phyloP scores from a whole-genome alignment of 1,139 yeast species.

The Pichia inconspicua region DNA sequence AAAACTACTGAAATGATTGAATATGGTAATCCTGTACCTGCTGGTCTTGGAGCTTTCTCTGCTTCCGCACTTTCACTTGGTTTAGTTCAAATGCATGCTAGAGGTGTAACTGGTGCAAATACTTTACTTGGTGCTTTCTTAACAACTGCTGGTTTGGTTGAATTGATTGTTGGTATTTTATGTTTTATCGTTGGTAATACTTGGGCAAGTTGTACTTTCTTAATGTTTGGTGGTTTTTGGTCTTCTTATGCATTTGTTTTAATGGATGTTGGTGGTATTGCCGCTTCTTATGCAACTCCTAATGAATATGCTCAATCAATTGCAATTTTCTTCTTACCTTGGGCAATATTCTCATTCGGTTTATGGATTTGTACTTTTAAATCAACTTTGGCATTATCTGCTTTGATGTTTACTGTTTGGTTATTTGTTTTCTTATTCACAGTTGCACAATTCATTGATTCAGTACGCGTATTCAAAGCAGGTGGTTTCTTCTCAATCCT shows the following conservation, averaged over 20 bases:
- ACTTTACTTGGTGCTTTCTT: constrained; percentile 35
- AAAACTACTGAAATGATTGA: constrained; percentile 22
- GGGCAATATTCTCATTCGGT: constrained; percentile 56
- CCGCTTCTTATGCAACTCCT: constrained; percentile 40
- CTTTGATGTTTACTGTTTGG: constrained; percentile 46
- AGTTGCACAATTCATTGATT: constrained; percentile 46
- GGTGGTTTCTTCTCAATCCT: constrained; percentile 65
- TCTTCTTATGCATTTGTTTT: constrained; percentile 54
- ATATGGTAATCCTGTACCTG: constrained; percentile 31
- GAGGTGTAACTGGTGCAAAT: constrained; percentile 31
- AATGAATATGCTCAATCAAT: constrained; percentile 43
- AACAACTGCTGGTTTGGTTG: constrained; percentile 43
- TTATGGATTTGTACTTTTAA: constrained; percentile 53
- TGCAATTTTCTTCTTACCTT: constrained; percentile 57
- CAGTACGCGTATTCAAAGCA: constrained; percentile 44
- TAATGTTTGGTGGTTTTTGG: constrained; percentile 75
- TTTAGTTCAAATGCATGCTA: constrained; percentile 31
- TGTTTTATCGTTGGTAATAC: constrained; percentile 35
- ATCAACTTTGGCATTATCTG: constrained; percentile 54
- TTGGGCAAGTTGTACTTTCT: constrained; percentile 39
- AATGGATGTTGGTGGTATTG: constrained; percentile 48
- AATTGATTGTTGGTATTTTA: constrained; percentile 42
- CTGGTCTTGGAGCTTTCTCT: constrained; percentile 30
- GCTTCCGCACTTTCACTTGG: constrained; percentile 27
- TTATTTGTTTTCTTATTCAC: constrained; percentile 50